Conservation (phyloP, 1,139 yeast genomes). For the Yamadazyma conglobata region DNA sequence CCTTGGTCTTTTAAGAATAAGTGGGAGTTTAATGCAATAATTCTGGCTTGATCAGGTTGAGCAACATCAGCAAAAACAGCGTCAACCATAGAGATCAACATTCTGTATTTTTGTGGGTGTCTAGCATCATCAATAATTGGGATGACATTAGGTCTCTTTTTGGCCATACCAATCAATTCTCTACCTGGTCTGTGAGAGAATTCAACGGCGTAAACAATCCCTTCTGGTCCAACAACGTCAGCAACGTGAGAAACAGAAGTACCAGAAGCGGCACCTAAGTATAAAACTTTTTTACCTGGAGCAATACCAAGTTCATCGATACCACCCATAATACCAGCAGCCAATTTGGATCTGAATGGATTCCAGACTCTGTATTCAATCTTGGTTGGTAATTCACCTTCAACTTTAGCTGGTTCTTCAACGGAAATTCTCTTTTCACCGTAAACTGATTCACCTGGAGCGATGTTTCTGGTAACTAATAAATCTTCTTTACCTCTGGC, state of each 20-base stretch:
- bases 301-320: conserved; percentile 94
- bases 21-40: conserved; percentile 96
- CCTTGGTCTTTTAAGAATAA: conserved; percentile 98
- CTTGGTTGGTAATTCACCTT: conserved; percentile 88
- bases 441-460: conserved; percentile 97
- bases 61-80: conserved; percentile 99
- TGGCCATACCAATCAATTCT: conserved; percentile 98
- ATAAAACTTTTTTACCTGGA: conserved; percentile 96
- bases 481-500: conserved; percentile 99
- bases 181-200: conserved; percentile 99
- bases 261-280: conserved; percentile 99
- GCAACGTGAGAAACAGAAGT: conserved; percentile 98
- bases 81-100: conserved; percentile 98
- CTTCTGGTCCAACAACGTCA: conserved; percentile 98
- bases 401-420: conserved; percentile 88
- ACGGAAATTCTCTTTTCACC: conserved; percentile 95
- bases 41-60: conserved; percentile 99
- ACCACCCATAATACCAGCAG: conserved; percentile 99
- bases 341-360: conserved; percentile 98
- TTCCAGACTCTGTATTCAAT: conserved; percentile 99
- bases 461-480: conserved; percentile 91
- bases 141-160: conserved; percentile 98
- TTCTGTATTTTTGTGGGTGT: conserved; percentile 99
- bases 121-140: conserved; percentile 99
- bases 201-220: conserved; percentile 97